A percentile compares a stretch with the other conserved stretches of the same genome.
Conservation (phyloP, 352 stramenopile species). For the Phytophthora fragariae region DNA sequence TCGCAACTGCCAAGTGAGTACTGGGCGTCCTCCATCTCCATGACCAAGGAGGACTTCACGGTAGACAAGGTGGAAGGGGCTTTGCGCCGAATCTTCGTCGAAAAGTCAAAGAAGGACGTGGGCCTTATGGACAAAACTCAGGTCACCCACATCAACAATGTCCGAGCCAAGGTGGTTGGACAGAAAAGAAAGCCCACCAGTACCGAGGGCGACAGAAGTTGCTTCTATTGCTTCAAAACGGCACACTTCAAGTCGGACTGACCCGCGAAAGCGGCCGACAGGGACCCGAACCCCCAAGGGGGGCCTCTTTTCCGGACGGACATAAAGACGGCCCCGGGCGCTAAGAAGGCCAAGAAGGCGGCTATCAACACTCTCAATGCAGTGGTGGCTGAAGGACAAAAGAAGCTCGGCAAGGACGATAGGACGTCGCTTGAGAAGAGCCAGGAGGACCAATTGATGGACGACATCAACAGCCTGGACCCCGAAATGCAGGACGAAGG, state of each 20-base stretch:
- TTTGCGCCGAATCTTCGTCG: constrained; percentile 4
- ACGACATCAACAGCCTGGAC: too few species aligned
- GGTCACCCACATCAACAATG: neutral
- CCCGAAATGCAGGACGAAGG: neutral
- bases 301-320: too few species aligned
- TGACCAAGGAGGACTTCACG: constrained; percentile 1
- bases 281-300: constrained; percentile 5
- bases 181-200: too few species aligned
- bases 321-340: too few species aligned
- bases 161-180: too few species aligned
- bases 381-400: too few species aligned
- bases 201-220: neutral
- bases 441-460: too few species aligned
- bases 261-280: neutral
- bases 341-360: too few species aligned
- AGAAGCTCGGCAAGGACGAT: neutral
- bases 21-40: too few species aligned
- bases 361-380: too few species aligned
- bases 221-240: constrained; percentile 16
- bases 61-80: constrained; percentile 11
- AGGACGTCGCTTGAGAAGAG: too few species aligned
- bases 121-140: neutral
- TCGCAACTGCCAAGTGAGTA: too few species aligned
- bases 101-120: constrained; percentile 26
- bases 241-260: constrained; percentile 16